These are phyloP conservation scores for Avena eriantha DNA, from an alignment of 176 grass and related monocot species.

Conservation along the genomic window DNA sequence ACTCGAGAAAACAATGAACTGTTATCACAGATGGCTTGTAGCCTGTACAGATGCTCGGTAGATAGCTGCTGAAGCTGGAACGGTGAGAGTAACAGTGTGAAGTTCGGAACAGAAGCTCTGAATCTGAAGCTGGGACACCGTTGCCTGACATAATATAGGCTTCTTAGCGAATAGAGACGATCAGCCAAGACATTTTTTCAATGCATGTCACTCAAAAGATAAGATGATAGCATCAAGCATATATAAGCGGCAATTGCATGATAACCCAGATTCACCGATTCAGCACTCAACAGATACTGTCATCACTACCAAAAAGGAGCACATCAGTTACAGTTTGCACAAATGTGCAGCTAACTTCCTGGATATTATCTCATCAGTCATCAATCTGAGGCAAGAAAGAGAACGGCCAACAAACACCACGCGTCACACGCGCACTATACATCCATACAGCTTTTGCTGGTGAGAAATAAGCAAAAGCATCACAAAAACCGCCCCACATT, in stretches of 20 bases:
- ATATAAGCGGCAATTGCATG: neutral
- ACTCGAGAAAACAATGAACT: no score
- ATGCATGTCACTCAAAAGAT: neutral
- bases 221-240: neutral
- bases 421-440: constrained; percentile 50
- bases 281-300: neutral
- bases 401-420: neutral
- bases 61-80: no score
- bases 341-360: constrained; percentile 3
- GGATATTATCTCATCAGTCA: constrained; percentile 25
- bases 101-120: no score
- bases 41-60: no score
- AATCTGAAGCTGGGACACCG: no score
- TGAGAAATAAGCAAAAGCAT: constrained; percentile 43
- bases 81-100: no score
- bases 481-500: constrained; percentile 10
- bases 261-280: neutral
- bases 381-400: constrained; percentile 33
- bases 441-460: constrained; percentile 50
- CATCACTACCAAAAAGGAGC: neutral
- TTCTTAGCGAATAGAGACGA: neutral
- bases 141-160: neutral
- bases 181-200: neutral
- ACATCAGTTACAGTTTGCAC: neutral
- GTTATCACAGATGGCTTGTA: no score